Evolutionary conservation across 2,329 filamentous ascomycete genomes (phyloP), one percentile per base, ranked within the genome.

Genomic region (Penicillium sclerotiorum): DNA sequence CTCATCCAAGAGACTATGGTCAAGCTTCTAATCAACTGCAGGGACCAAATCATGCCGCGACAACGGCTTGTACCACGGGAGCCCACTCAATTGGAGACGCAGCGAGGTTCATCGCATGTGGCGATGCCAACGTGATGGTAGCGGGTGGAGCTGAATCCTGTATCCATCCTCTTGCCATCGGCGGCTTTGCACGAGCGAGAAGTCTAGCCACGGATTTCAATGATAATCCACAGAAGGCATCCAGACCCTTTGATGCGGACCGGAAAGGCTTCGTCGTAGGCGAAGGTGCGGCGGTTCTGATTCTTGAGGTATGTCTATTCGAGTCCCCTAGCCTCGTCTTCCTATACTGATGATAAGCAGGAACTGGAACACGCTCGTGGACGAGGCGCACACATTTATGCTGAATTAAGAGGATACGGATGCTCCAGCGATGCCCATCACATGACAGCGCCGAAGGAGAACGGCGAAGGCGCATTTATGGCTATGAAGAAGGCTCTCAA

Each of bases 61-160:
- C 93, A 0, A 99, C 94, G 11, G 94, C 94, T 50, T 99, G 94
- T 69, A 97, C 94, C 1, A 99, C 94, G 0, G 94, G 94, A 9
- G 90, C 93, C 1, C 94, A 99, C 73, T 91, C 92, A 1, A 86
- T 99, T 42, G 94, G 93, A 15, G 94, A 99, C 69, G 94, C 94
- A 5, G 86, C 89, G n/a, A 85, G 93, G 15, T 90, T 96, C 67
- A 93, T 99, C 54, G 83, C 87, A n/a, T 86, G 86, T 64, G 92
- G 91, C 6, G 93, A 97, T 67, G 93, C 93, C 38, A 82, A 96
- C 69, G 87, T 97, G 47, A 97, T 99, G 91, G 75, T 99, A 8
- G 91, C 94, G n/a, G 94, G 94, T 35, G 93, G 93, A 22, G 85
- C 93, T 8, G 94, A 99, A 72, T 91, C 93, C 0, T 99, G 94